Percentiles rank a stretch among this genome's conserved stretches.
These are phyloP conservation scores for Leptoxyphium fumago DNA, from an alignment of 2,329 filamentous ascomycete species.

Conservation along the genomic window DNA sequence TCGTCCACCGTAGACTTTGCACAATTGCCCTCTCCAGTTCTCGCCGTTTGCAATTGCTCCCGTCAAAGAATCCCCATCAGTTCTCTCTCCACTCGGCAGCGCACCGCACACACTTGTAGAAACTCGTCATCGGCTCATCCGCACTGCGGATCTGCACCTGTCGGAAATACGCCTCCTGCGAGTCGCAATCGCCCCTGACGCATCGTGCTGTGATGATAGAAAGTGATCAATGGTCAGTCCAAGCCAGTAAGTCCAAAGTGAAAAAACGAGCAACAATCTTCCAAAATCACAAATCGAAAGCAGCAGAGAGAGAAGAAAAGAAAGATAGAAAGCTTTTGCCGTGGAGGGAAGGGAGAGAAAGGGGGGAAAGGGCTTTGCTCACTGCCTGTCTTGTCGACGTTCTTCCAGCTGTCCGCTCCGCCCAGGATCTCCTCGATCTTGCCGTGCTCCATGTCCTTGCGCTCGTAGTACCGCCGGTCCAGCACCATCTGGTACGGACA, in stretches of 20 bases:
- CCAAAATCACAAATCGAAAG: background rate
- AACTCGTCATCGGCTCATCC: constrained; percentile 96
- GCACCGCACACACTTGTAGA: constrained; percentile 52
- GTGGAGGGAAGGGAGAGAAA: background rate
- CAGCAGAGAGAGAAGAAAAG: background rate
- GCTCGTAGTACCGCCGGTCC: constrained; percentile 66
- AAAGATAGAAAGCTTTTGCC: too few relatives aligned
- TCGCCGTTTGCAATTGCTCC: background rate
- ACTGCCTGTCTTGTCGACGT: constrained; percentile 67
- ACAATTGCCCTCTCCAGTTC: too few relatives aligned
- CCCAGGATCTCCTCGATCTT: constrained; percentile 85
- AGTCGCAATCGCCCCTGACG: constrained; percentile 29
- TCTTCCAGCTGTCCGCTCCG: constrained; percentile 76
- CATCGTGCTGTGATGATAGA: background rate
- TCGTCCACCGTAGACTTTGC: too few relatives aligned
- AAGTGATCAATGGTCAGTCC: background rate
- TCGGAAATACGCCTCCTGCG: constrained; percentile 79
- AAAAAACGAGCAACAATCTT: too few relatives aligned
- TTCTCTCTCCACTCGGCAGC: constrained; percentile 31
- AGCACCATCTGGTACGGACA: constrained; percentile 87
- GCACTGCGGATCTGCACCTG: constrained; percentile 96
- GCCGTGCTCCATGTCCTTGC: constrained; percentile 65
- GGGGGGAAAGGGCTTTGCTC: constrained; percentile 11
- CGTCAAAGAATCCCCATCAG: constrained; percentile 5
- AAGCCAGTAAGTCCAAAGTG: too few relatives aligned